A percentile compares a stretch with the other conserved stretches of the same genome.
phyloP scores from a whole-genome alignment of 1,284 basidiomycete genomes.

The Cutaneotrichosporon cutaneum region DNA sequence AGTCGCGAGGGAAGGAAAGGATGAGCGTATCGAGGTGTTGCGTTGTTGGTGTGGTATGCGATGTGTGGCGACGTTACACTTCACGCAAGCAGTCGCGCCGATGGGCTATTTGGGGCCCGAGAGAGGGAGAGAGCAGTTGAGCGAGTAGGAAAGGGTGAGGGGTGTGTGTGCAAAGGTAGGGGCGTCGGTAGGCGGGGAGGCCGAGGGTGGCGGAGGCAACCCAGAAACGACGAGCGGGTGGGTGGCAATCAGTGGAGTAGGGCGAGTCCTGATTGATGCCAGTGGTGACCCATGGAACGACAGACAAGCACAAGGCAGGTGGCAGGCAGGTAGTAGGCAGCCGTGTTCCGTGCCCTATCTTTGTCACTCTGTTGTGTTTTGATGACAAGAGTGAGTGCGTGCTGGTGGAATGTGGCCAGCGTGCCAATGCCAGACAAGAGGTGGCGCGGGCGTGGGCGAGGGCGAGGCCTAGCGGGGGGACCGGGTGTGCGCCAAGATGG shows the following conservation, averaged over 20 bases:
- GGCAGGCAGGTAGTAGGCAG: too few species aligned
- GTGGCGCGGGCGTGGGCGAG: too few species aligned
- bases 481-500: background rate
- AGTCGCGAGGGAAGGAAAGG: background rate
- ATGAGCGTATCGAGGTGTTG: background rate
- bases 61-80: background rate
- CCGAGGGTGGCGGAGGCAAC: background rate
- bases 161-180: background rate
- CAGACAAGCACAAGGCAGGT: background rate
- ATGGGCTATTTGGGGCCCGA: background rate
- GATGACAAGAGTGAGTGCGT: background rate
- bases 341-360: background rate
- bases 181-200: background rate
- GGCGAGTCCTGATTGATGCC: background rate
- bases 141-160: background rate
- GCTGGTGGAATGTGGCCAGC: background rate
- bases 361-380: background rate
- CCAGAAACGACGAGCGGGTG: background rate
- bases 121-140: background rate
- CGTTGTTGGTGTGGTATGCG: background rate
- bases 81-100: background rate
- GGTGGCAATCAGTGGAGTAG: background rate
- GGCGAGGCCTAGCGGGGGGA: background rate
- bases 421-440: background rate
- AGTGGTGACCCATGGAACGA: background rate